Evolutionary conservation across 768 basidiomycete species (phyloP).

Genomic region (Kwoniella newhampshirensis): DNA sequence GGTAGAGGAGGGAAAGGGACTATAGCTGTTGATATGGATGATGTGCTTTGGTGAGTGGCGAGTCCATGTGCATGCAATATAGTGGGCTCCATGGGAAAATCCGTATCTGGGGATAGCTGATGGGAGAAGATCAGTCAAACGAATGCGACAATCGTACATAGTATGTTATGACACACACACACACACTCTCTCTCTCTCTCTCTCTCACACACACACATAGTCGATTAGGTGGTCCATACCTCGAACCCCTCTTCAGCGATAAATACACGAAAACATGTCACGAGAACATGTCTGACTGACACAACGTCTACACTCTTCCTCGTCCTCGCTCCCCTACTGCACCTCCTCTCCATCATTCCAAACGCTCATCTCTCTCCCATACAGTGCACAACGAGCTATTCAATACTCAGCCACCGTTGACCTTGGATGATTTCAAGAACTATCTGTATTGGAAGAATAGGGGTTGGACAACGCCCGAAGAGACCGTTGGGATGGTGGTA

Average conservation of each 20-base stretch:
- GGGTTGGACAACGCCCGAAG: constrained; percentile 47
- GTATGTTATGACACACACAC: constrained; percentile 20
- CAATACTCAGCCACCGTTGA: constrained; percentile 35
- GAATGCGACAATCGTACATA: constrained; percentile 40
- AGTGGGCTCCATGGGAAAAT: no score
- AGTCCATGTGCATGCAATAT: no score
- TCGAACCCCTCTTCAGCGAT: no score
- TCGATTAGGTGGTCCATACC: no score
- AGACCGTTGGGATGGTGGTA: constrained; percentile 46
- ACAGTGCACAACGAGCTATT: constrained; percentile 50
- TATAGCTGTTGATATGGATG: constrained; percentile 53
- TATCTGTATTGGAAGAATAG: constrained; percentile 53
- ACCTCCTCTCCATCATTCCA: background rate
- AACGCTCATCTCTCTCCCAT: constrained; percentile 2
- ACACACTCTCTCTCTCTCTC: no score
- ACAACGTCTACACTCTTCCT: no score
- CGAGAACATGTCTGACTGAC: no score
- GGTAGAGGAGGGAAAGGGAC: constrained; percentile 38
- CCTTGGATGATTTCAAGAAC: constrained; percentile 48
- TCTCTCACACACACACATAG: no score
- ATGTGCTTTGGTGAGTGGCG: constrained; percentile 46
- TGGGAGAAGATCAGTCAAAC: constrained; percentile 34
- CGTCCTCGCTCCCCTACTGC: no score
- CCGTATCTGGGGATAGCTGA: no score
- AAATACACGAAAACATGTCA: no score